Conservation (phyloP, 2,329 filamentous ascomycete genomes). For the Graphium sp. region DNA sequence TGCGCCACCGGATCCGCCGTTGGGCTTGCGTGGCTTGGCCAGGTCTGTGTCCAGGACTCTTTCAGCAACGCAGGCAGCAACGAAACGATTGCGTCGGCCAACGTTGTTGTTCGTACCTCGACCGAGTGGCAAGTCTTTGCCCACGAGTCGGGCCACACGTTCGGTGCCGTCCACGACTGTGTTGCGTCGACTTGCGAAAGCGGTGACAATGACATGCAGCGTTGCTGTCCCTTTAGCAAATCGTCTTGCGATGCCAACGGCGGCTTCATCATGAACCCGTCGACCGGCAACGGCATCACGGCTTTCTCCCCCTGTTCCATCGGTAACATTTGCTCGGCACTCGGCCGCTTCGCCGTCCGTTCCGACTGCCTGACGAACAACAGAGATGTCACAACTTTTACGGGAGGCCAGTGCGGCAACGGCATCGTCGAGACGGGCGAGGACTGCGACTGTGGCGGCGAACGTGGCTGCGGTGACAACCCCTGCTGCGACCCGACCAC, state of each 20-base stretch:
- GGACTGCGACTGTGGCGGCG: slow-evolving; percentile 88
- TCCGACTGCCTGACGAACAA: slow-evolving; percentile 72
- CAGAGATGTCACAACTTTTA: slow-evolving; percentile 63
- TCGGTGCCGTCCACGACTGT: slow-evolving; percentile 93
- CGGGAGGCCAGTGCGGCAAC: slow-evolving; percentile 79
- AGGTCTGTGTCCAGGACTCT: slow-evolving; percentile 53
- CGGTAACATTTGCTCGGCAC: slow-evolving; percentile 83
- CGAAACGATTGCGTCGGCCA: slow-evolving; percentile 70
- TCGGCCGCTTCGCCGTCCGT: slow-evolving; percentile 62
- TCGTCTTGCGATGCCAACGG: slow-evolving; percentile 56
- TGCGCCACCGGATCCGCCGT: slow-evolving; percentile 75
- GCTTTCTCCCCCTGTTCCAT: slow-evolving; percentile 78
- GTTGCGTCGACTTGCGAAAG: slow-evolving; percentile 48
- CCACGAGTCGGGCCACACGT: slow-evolving; percentile 87
- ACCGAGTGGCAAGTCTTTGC: slow-evolving; percentile 94
- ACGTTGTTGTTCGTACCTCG: slow-evolving; percentile 71
- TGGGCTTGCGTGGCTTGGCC: slow-evolving; percentile 83
- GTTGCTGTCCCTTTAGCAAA: slow-evolving; percentile 65
- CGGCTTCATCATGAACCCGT: slow-evolving; percentile 93
- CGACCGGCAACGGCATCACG: slow-evolving; percentile 54
- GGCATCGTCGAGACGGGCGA: slow-evolving; percentile 91
- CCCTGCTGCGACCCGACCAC: slow-evolving; percentile 71
- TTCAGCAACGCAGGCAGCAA: slow-evolving; percentile 34
- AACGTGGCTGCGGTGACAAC: slow-evolving; percentile 53
- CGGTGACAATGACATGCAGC: slow-evolving; percentile 29